Evolutionary conservation across 768 basidiomycete species (phyloP), one percentile per base, ranked within the genome.

Genomic region (Amanita jacksonii): DNA sequence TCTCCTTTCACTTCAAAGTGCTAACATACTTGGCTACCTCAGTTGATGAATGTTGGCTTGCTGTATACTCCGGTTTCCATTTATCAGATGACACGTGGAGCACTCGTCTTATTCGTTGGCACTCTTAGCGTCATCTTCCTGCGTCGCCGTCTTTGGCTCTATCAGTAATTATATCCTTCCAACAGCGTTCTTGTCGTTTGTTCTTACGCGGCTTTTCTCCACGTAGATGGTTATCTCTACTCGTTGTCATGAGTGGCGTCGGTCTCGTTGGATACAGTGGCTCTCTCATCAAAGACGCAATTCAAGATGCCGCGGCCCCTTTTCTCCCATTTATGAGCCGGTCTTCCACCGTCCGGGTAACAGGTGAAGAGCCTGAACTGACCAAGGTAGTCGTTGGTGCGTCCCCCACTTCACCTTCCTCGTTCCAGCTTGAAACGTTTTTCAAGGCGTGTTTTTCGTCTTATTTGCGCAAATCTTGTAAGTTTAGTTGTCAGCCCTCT

Each of bases 31-130:
- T 16, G 30, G 47, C 49, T 45, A 40, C 28, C 37, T 33, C 46
- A 76, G 74, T 57, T 96, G 52, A 97, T 98, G 96, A 96, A 96
- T 58, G 72, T 94, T 52, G 96, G 96, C 43, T 74, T 99, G 37
- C 74, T 99, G 28, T 90, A 93, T 62, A 93, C 92, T 1, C 94
- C 94, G 22, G 96, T 99, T 43, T 92, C 88, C 33, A 90, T 97
- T 54, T 98, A 89, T 69, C 94, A 96, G 63, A 94, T 96, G 92
- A 89, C 82, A 49, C 80, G 85, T 47, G 92, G 93, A 40, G 85
- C 90, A 33, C 79, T 96, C 46, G 90, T 96, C 38, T 74, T 94
- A 43, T 98, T 92, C 63, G 94, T 98, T 48, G 94, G 91, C 36
- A 57, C 87, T 44, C 76, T 98, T 53, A 87, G 84, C 40, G 92